A percentile compares a stretch with the other conserved stretches of the same genome.
phyloP scores from a whole-genome alignment of 768 basidiomycete genomes.

The Mycena floridula region DNA sequence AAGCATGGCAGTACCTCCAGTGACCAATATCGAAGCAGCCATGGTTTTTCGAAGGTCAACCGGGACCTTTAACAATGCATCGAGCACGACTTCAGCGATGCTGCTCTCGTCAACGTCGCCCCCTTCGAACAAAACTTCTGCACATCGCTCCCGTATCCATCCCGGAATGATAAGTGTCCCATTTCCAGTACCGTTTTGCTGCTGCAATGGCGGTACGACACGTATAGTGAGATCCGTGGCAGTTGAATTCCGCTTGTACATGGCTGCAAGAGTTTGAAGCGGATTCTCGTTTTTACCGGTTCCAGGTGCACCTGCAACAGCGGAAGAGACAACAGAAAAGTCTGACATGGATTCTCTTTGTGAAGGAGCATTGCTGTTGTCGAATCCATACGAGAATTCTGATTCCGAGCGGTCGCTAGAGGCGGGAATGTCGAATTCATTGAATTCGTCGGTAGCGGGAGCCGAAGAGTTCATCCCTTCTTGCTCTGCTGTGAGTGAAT shows the following conservation, averaged over 20 bases:
- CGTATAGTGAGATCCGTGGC: slow-evolving; percentile 69
- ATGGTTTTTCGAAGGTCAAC: slow-evolving; percentile 85
- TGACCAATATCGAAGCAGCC: slow-evolving; percentile 77
- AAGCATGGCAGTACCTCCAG: slow-evolving; percentile 87
- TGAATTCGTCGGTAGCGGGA: slow-evolving; percentile 23
- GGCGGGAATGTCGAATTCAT: slow-evolving; percentile 36
- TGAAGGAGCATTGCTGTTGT: slow-evolving; percentile 43
- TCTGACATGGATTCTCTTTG: slow-evolving; percentile 50
- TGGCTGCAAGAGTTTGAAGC: slow-evolving; percentile 57
- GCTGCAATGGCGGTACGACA: slow-evolving; percentile 59
- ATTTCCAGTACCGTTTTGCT: slow-evolving; percentile 64
- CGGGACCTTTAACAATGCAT: slow-evolving; percentile 78
- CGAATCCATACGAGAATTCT: slow-evolving; percentile 50
- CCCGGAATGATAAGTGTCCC: slow-evolving; percentile 86
- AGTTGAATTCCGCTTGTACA: slow-evolving; percentile 74
- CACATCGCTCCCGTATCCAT: slow-evolving; percentile 89
- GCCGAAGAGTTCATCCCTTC: slow-evolving; percentile 22
- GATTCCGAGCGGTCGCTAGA: slow-evolving; percentile 55
- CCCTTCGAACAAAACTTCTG: slow-evolving; percentile 87
- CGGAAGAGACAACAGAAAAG: slow-evolving; percentile 47
- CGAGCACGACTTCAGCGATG: slow-evolving; percentile 75
- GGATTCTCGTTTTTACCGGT: slow-evolving; percentile 38
- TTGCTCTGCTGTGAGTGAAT: slow-evolving; percentile 35
- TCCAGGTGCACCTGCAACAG: slow-evolving; percentile 20
- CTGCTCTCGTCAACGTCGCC: slow-evolving; percentile 87